Percentiles rank a stretch among this genome's conserved stretches.
Conservation (phyloP, 2,329 filamentous ascomycete species). For the Lasiodiplodia sp. region DNA sequence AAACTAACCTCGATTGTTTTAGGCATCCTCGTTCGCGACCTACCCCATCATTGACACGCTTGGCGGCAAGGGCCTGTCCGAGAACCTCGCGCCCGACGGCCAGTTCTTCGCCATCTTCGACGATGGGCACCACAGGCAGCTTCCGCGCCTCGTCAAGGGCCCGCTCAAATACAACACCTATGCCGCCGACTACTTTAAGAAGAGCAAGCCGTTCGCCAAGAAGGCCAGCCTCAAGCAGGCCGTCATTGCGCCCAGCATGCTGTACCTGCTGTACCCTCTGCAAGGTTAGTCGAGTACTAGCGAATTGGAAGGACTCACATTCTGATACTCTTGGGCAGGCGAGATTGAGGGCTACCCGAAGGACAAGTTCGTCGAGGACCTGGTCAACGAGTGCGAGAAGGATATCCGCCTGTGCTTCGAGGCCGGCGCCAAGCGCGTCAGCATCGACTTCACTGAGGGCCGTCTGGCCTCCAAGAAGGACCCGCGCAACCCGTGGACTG, state of each 20-base stretch:
- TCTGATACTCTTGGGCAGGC: not conserved
- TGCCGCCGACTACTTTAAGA: conserved; percentile 41
- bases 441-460: conserved; percentile 46
- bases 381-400: conserved; percentile 45
- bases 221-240: conserved; percentile 39
- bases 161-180: conserved; percentile 43
- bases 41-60: conserved; percentile 43
- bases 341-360: conserved; percentile 41
- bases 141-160: conserved; percentile 39
- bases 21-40: conserved; percentile 42
- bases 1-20: not conserved
- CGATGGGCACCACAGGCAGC: conserved; percentile 42
- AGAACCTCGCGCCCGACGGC: conserved; percentile 40
- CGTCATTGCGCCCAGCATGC: conserved; percentile 45
- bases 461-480: conserved; percentile 43
- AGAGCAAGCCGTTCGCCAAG: conserved; percentile 37
- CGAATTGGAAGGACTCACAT: too few species aligned
- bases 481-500: conserved; percentile 43
- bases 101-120: conserved; percentile 46
- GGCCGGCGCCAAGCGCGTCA: conserved; percentile 42
- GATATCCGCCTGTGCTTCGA: conserved; percentile 45
- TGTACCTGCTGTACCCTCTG: conserved; percentile 44
- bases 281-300: conserved; percentile 25
- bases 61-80: conserved; percentile 40
- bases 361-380: conserved; percentile 40